Conservation (phyloP, 108 stramenopile genomes). For the Nitzschia inconspicua region DNA sequence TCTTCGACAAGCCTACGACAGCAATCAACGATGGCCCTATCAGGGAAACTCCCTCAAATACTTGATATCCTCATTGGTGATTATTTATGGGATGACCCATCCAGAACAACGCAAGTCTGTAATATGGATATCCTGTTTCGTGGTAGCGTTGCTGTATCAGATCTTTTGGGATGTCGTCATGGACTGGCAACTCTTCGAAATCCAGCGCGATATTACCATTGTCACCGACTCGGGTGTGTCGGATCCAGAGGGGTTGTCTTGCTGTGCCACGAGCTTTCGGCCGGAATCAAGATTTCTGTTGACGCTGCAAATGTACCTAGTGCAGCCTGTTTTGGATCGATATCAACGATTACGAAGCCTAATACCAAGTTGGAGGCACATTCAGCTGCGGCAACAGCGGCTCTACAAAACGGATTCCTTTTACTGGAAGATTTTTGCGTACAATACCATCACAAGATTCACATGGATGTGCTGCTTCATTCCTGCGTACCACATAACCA, state of each 20-base stretch:
- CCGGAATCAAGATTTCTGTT: constrained; percentile 36
- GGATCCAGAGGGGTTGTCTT: constrained; percentile 16
- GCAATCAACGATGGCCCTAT: constrained; percentile 76
- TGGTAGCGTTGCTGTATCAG: constrained; percentile 66
- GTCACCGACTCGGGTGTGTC: background rate
- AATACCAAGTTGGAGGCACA: constrained; percentile 47
- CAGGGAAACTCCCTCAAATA: constrained; percentile 86
- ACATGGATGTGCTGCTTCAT: constrained; percentile 86
- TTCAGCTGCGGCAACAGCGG: constrained; percentile 63
- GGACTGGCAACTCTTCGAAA: constrained; percentile 84
- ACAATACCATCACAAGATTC: constrained; percentile 57
- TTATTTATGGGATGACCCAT: constrained; percentile 86
- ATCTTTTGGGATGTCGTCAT: constrained; percentile 83
- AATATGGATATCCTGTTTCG: constrained; percentile 61
- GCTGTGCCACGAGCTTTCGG: constrained; percentile 47
- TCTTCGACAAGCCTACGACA: constrained; percentile 76
- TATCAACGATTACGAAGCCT: constrained; percentile 29
- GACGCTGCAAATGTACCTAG: constrained; percentile 33
- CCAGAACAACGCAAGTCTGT: constrained; percentile 57
- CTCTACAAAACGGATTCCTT: constrained; percentile 71
- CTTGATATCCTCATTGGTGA: constrained; percentile 64
- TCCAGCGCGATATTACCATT: constrained; percentile 39
- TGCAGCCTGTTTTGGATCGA: constrained; percentile 33
- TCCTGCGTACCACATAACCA: constrained; percentile 71
- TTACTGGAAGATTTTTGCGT: constrained; percentile 72